A percentile compares a stretch with the other conserved stretches of the same genome.
Evolutionary conservation across 495 filamentous ascomycete species (phyloP).

Genomic region (Lophiotrema nucula): DNA sequence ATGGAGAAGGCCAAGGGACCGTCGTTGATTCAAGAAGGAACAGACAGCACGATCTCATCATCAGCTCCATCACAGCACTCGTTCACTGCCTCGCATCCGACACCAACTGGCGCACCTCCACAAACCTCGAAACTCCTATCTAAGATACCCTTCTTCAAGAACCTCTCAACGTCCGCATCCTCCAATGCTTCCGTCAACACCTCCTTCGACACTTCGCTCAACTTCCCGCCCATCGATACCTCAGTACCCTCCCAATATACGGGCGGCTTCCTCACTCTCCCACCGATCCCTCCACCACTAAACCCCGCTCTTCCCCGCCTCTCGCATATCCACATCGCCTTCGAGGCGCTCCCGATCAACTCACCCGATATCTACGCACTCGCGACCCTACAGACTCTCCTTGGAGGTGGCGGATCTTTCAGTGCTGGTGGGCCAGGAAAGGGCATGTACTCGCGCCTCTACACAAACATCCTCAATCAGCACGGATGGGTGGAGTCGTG

Average conservation of each 20-base stretch:
- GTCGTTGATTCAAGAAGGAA: slow-evolving; percentile 41
- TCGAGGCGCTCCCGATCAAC: slow-evolving; percentile 89
- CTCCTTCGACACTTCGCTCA: slow-evolving; percentile 37
- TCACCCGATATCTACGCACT: slow-evolving; percentile 93
- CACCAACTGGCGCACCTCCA: slow-evolving; percentile 37
- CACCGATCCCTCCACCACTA: slow-evolving; percentile 69
- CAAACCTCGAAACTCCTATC: slow-evolving; percentile 65
- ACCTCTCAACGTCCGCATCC: slow-evolving; percentile 70
- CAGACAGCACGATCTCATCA: background rate
- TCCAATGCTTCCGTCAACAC: slow-evolving; percentile 56
- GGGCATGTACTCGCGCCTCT: slow-evolving; percentile 96
- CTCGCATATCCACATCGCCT: slow-evolving; percentile 90
- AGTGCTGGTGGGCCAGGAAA: slow-evolving; percentile 97
- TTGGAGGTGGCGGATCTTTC: slow-evolving; percentile 95
- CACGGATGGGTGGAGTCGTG: slow-evolving; percentile 95
- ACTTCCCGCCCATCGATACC: slow-evolving; percentile 56
- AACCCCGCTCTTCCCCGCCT: slow-evolving; percentile 78
- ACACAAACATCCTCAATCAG: slow-evolving; percentile 97
- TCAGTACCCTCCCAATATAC: slow-evolving; percentile 78
- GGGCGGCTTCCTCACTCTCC: slow-evolving; percentile 84
- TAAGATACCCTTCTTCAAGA: slow-evolving; percentile 91
- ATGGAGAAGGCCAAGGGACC: slow-evolving; percentile 63
- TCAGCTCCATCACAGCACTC: slow-evolving; percentile 40
- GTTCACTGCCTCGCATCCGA: slow-evolving; percentile 44
- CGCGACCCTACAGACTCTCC: slow-evolving; percentile 92